A percentile compares a stretch with the other conserved stretches of the same genome.
Conservation (phyloP, 169 alveolate species). For the Condylostoma magnum region DNA sequence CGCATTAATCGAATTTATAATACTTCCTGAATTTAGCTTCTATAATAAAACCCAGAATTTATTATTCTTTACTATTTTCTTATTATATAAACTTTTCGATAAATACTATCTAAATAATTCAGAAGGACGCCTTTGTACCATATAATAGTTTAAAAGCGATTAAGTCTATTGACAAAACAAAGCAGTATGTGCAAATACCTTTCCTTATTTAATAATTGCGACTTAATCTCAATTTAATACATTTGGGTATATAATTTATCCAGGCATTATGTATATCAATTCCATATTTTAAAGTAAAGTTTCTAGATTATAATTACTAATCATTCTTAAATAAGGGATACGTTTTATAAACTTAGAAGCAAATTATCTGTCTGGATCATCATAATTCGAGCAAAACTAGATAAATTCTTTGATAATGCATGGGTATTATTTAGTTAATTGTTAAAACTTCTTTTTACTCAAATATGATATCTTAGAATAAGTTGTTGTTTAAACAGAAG, state of each 20-base stretch:
- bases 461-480: slow-evolving; percentile 8
- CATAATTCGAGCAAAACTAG: neutral
- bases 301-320: neutral
- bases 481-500: slow-evolving; percentile 87
- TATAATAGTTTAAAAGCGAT: no score
- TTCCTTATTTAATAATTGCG: slow-evolving; percentile 12
- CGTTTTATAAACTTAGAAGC: neutral
- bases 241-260: neutral
- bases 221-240: neutral
- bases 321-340: neutral
- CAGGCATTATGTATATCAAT: neutral
- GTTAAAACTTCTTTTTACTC: neutral
- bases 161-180: no score
- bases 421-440: slow-evolving; percentile 7
- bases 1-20: no score
- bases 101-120: no score
- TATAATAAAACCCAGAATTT: no score
- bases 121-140: no score
- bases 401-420: neutral
- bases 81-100: no score
- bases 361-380: neutral
- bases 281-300: neutral
- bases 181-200: no score
- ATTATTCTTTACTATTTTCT: no score
- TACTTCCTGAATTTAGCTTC: no score